Percentiles rank a stretch among this genome's conserved stretches.
phyloP scores from a whole-genome alignment of 2,329 filamentous ascomycete species.

The Aspergillus novofumigatus region DNA sequence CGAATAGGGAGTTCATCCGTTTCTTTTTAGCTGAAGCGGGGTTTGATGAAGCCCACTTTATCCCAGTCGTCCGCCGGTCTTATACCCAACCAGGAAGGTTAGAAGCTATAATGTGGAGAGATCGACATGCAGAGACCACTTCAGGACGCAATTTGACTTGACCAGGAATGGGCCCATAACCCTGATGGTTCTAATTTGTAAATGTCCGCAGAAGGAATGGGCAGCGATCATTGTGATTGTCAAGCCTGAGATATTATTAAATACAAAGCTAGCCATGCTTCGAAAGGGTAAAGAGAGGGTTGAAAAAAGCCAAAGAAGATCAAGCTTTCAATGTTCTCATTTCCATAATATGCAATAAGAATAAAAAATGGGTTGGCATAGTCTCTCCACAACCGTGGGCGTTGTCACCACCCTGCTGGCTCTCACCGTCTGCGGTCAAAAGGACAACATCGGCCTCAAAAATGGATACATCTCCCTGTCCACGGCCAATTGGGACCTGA shows the following conservation, averaged over 20 bases:
- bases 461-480: conserved; percentile 7
- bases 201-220: no score
- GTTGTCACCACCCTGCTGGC: neutral
- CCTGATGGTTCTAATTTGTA: no score
- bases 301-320: neutral
- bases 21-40: neutral
- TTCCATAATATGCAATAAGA: neutral
- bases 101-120: no score
- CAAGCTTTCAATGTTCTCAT: neutral
- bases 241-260: neutral
- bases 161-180: no score
- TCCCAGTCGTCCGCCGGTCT: neutral
- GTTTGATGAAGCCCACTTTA: neutral
- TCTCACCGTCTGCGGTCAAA: neutral
- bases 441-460: neutral
- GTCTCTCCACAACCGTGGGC: neutral
- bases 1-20: neutral
- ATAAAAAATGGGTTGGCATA: neutral
- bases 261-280: neutral
- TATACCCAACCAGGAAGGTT: neutral
- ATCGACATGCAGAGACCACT: no score
- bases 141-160: no score
- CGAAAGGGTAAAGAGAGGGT: neutral
- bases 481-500: conserved; percentile 42
- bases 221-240: no score